These are phyloP conservation scores for Crithidia bombi DNA, from an alignment of 208 protist species.

Conservation along the genomic window DNA sequence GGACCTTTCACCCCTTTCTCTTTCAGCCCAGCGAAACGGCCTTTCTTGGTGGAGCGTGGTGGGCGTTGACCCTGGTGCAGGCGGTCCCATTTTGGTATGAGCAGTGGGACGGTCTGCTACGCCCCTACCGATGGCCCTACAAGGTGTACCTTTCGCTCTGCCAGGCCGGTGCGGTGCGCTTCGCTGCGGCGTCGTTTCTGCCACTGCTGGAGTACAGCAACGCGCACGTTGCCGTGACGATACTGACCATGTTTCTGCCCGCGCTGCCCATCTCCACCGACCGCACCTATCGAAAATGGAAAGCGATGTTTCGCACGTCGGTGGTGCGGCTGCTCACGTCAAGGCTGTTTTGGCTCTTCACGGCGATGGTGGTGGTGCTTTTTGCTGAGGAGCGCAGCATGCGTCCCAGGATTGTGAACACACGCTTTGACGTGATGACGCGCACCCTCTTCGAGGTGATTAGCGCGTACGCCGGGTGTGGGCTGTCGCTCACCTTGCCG, in stretches of 20 bases:
- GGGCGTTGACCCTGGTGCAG: conserved; percentile 56
- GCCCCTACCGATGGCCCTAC: conserved; percentile 46
- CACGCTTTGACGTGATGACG: conserved; percentile 74
- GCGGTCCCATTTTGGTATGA: conserved; percentile 68
- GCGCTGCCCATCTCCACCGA: conserved; percentile 81
- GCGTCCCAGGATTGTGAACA: conserved; percentile 24
- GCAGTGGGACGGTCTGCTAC: conserved; percentile 67
- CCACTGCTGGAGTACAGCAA: conserved; percentile 68
- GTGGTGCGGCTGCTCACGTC: conserved; percentile 73
- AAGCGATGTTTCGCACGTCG: conserved; percentile 68
- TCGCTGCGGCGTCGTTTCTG: conserved; percentile 75
- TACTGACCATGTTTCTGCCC: conserved; percentile 81
- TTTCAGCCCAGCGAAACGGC: conserved; percentile 56
- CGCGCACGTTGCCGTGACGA: conserved; percentile 73
- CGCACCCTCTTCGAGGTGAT: conserved; percentile 81
- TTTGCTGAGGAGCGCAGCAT: conserved; percentile 56
- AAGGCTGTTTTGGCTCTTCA: conserved; percentile 80
- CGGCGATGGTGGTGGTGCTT: conserved; percentile 61
- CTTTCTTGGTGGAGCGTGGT: conserved; percentile 66
- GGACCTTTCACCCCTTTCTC: conserved; percentile 74
- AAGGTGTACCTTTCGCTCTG: conserved; percentile 75
- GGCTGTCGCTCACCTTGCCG: conserved; percentile 50
- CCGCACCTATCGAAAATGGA: conserved; percentile 75
- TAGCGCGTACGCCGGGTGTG: conserved; percentile 74
- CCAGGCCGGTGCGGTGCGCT: conserved; percentile 71